phyloP scores from a whole-genome alignment of 306 rosid genomes.

The Vigna hirtella region DNA sequence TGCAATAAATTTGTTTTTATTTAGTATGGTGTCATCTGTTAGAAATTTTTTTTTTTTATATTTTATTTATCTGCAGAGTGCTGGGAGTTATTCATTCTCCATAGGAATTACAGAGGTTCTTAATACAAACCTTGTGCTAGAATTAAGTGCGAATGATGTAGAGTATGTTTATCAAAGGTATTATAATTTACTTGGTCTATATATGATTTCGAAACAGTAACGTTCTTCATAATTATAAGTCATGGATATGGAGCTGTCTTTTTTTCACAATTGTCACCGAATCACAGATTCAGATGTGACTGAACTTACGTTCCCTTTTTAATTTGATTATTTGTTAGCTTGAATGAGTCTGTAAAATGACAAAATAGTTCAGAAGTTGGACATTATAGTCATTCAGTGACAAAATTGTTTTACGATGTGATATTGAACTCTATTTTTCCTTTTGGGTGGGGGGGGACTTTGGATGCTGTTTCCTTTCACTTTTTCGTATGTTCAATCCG shows the following conservation, averaged over 20 bases:
- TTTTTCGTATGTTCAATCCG: background rate
- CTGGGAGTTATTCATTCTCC: conserved; percentile 91
- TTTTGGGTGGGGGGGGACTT: background rate
- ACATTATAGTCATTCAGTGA: conserved; percentile 1
- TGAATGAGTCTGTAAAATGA: conserved; percentile 15
- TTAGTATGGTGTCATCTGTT: conserved; percentile 13
- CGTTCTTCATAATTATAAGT: too few relatives aligned
- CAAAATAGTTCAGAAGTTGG: background rate
- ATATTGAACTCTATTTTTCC: background rate
- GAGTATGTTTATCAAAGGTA: conserved; percentile 96
- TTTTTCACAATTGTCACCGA: background rate
- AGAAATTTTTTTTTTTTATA: conserved; percentile 29
- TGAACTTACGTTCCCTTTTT: background rate
- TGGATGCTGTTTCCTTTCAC: too few relatives aligned
- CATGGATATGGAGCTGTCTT: too few relatives aligned
- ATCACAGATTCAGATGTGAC: conserved; percentile 24
- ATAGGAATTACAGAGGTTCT: conserved; percentile 92
- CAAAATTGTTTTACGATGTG: background rate
- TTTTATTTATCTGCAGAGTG: conserved; percentile 61
- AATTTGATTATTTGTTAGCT: conserved; percentile 15
- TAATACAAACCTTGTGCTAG: conserved; percentile 85
- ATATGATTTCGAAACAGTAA: conserved; percentile 4
- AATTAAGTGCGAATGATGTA: conserved; percentile 89
- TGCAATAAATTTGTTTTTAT: conserved; percentile 42
- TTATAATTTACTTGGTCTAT: conserved; percentile 13